Evolutionary conservation across 225 moss, liverwort and hornwort genomes (phyloP), one percentile per base, ranked within the genome.

Genomic region (Marchantia polymorpha): DNA sequence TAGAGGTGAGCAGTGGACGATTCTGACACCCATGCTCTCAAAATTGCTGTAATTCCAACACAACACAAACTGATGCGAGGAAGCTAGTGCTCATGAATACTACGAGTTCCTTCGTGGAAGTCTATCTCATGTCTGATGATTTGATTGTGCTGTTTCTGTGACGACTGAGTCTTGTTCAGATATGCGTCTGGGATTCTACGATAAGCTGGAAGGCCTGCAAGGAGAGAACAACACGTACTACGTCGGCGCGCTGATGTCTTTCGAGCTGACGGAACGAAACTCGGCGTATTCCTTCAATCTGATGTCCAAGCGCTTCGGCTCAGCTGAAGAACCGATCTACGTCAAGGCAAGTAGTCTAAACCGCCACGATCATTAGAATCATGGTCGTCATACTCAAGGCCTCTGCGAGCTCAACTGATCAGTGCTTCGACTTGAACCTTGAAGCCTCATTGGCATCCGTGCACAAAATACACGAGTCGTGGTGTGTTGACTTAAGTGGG

Each of bases 171-270:
- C 19, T 16, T 58, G 8, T 64, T 23, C 83, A 84, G 87, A 84
- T 73, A 84, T 87, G 84, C 60, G 69, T 49, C 50, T 30, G 15
- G 87, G 87, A 17, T 87, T 87, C 79, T 87, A 87, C 22, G 87
- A 87, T 71, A 79, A 77, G 72, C 60, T 87, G 4, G 47, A 59
- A 30, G 69, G 10, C 10, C 66, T 84, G 77, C 87, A 84, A 74
- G 87, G 87, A 7, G 65, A 80, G 27, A 77, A 74, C 46, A 82
- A 82, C 76, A 87, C 83, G 1, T 87, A 72, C 52, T 84, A 79
- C 25, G 81, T 78, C 0, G 86, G 83, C n/a, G 86, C 77, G 10
- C 39, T 83, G 5, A 67, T 78, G 78, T 83, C 86, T 23, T 87
- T 87, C 47, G 86, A 87, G 52, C 63, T 84, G 52, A 87, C 84